These are phyloP conservation scores for Neurospora sp. DNA, from an alignment of 495 filamentous ascomycete genomes.

Conservation along the genomic window DNA sequence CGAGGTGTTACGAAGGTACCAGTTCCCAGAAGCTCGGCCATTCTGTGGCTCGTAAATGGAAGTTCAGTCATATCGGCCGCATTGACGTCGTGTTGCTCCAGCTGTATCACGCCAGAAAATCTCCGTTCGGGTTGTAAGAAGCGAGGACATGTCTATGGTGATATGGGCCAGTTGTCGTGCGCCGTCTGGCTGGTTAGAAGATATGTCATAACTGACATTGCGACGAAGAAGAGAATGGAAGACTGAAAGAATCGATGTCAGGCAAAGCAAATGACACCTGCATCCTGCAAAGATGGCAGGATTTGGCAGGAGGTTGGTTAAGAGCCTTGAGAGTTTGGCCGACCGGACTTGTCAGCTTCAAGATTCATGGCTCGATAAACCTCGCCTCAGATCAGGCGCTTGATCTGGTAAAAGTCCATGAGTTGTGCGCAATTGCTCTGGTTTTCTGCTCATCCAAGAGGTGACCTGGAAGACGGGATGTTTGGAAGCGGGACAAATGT, in stretches of 20 bases:
- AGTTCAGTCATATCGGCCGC: neutral
- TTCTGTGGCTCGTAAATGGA: neutral
- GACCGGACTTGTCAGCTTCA: neutral
- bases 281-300: neutral
- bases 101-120: neutral
- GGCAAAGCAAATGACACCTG: neutral
- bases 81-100: neutral
- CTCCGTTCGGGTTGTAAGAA: neutral
- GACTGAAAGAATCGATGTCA: neutral
- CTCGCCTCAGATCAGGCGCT: neutral
- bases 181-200: neutral
- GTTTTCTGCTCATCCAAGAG: neutral
- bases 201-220: neutral
- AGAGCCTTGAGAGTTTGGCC: neutral
- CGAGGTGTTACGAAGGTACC: neutral
- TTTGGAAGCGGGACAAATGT: neutral
- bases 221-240: neutral
- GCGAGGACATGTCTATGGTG: neutral
- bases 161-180: neutral
- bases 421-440: neutral
- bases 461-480: neutral
- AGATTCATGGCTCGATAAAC: neutral
- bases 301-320: neutral
- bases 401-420: neutral
- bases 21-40: neutral